Evolutionary conservation across 371 early-diverging fungal species (phyloP).

Genomic region (Rhizopus delemar): DNA sequence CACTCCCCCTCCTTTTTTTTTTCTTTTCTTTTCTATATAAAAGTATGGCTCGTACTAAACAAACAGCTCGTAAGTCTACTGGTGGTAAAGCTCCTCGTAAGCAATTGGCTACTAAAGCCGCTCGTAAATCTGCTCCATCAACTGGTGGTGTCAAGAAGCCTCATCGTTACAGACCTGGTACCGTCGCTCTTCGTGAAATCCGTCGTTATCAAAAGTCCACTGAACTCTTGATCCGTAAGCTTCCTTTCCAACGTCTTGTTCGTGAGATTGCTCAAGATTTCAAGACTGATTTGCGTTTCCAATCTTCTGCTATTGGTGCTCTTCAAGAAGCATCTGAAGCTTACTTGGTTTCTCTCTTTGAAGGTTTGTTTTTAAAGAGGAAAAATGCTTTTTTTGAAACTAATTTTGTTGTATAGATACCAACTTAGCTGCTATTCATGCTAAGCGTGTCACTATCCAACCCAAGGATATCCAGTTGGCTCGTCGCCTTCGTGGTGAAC

Average conservation of each 20-base stretch:
- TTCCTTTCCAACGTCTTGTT: slow-evolving; percentile 96
- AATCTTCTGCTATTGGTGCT: slow-evolving; percentile 95
- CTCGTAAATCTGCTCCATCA: slow-evolving; percentile 82
- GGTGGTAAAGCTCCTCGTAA: slow-evolving; percentile 89
- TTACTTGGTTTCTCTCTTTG: slow-evolving; percentile 87
- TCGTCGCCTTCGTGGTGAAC: slow-evolving; percentile 65
- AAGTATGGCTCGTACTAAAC: slow-evolving; percentile 81
- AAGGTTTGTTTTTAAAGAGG: slow-evolving; percentile 24
- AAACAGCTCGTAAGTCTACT: slow-evolving; percentile 84
- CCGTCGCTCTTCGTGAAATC: slow-evolving; percentile 95
- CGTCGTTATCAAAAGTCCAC: slow-evolving; percentile 86
- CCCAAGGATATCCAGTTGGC: slow-evolving; percentile 92
- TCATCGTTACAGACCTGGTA: slow-evolving; percentile 81
- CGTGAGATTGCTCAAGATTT: slow-evolving; percentile 94
- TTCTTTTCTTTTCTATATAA: slow-evolving; percentile 7
- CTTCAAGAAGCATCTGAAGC: slow-evolving; percentile 94
- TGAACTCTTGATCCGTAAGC: slow-evolving; percentile 63
- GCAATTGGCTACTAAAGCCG: slow-evolving; percentile 84
- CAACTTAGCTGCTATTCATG: slow-evolving; percentile 90
- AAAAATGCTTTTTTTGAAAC: too few species aligned
- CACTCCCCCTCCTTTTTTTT: slow-evolving; percentile 2
- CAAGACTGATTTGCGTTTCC: slow-evolving; percentile 97
- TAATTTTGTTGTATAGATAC: slow-evolving; percentile 52
- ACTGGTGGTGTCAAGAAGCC: slow-evolving; percentile 77
- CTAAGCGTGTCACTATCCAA: slow-evolving; percentile 94